Base-by-base conservation (phyloP, 108 stramenopile species). In the Mayamaea pseudoterrestris region DNA sequence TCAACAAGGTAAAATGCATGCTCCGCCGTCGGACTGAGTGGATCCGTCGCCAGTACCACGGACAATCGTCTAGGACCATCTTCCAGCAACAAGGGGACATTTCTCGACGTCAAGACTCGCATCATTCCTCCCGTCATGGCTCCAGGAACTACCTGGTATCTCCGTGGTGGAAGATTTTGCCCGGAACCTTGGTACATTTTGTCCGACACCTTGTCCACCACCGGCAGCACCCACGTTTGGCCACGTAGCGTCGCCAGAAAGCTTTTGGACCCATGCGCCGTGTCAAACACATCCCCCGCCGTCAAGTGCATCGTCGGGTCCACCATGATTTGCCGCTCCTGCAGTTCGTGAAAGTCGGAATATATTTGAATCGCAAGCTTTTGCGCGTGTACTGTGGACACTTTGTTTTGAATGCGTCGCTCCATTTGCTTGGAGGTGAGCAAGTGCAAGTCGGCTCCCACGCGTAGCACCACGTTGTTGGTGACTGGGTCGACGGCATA, bases 1-100 rank as follows among this genome's bases (percentile, higher is more conserved):
- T 69, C 71, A 46, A 83, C 54, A 11, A 83, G 27, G 39, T 78
- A 83, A 42, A 83, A 83, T 3, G 74, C 76, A 43, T 70, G 76
- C 43, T 83, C 81, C 0, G 73, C 81, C 24, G 81, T 83, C 1
- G 57, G 46, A 8, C 66, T 74, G 37, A 65, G 30, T 0, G 81
- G 81, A 56, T 83, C 76, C 9, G 81, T 83, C 1, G 77, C 81
- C 14, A 83, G 35, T 48, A 83, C 49, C n/a, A 78, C 56, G 9
- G 76, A 70, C 45, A 67, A 29, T 2, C 74, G 54, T 27, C 64
- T 49, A 3, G 24, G 11, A 6, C 35, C 23, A 16, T 44, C 56
- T 14, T 52, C 60, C 30, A 66, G 54, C 8, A 50, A 34, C 13
- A 57, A 52, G 18, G 80, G 76, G 6, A 81, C 62, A 39, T 73